A percentile compares a stretch with the other conserved stretches of the same genome.
These are phyloP conservation scores for Colletotrichum euphorbiae DNA, from an alignment of 2,329 filamentous ascomycete species.

Conservation along the genomic window DNA sequence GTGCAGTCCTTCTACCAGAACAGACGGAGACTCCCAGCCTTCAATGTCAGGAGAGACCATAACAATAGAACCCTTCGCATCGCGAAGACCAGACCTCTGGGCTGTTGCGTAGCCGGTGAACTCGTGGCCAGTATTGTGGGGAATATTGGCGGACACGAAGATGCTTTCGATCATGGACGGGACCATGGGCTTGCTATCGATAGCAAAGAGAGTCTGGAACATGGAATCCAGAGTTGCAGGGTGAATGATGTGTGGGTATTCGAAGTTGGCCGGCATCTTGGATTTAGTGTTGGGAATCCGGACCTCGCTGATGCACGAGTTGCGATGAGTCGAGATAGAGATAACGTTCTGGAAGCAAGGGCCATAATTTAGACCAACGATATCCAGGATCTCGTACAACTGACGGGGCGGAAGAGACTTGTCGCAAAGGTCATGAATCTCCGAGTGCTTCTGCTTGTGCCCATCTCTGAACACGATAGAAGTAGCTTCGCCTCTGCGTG, in stretches of 20 bases:
- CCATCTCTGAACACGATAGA: not conserved
- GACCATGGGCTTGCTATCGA: constrained; percentile 61
- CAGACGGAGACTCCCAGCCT: constrained; percentile 47
- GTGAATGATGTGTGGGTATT: constrained; percentile 67
- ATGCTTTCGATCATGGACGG: constrained; percentile 59
- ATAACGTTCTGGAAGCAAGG: constrained; percentile 61
- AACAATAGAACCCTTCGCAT: constrained; percentile 56
- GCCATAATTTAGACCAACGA: constrained; percentile 65
- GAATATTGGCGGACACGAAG: constrained; percentile 57
- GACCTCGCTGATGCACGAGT: constrained; percentile 53
- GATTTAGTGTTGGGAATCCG: constrained; percentile 61
- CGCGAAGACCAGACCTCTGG: constrained; percentile 49
- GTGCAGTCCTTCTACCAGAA: constrained; percentile 59
- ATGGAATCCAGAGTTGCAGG: constrained; percentile 68
- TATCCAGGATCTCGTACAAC: constrained; percentile 62
- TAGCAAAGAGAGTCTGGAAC: constrained; percentile 63
- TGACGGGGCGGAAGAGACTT: constrained; percentile 55
- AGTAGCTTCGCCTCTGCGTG: not conserved
- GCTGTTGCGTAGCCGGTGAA: constrained; percentile 58
- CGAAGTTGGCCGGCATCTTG: constrained; percentile 64
- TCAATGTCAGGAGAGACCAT: constrained; percentile 51
- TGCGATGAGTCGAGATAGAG: constrained; percentile 48
- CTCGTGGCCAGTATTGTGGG: constrained; percentile 46
- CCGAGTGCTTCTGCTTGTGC: constrained; percentile 42
- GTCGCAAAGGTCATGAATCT: constrained; percentile 46